phyloP scores from a whole-genome alignment of 768 basidiomycete species.

The Lactifluus subvellereus region DNA sequence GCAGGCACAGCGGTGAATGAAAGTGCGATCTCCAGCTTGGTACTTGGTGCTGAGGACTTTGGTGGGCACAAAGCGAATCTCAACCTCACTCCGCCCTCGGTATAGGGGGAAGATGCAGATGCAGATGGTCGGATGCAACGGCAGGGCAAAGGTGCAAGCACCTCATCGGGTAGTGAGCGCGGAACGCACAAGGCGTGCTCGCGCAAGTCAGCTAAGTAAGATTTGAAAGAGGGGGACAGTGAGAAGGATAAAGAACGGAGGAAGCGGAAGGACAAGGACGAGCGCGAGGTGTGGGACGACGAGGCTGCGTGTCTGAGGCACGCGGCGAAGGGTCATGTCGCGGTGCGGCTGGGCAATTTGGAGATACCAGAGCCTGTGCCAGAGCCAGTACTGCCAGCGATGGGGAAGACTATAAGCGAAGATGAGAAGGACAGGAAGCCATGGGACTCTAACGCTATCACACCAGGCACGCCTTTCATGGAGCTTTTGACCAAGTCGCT shows the following conservation, averaged over 20 bases:
- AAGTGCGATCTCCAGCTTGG: constrained; percentile 44
- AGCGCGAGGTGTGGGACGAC: no score
- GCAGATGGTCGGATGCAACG: constrained; percentile 23
- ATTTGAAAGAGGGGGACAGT: constrained; percentile 23
- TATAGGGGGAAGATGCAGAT: background rate
- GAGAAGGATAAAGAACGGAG: constrained; percentile 29
- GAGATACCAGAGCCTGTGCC: constrained; percentile 42
- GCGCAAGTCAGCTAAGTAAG: constrained; percentile 13
- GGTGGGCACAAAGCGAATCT: constrained; percentile 36
- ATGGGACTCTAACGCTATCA: constrained; percentile 99
- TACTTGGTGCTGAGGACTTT: constrained; percentile 33
- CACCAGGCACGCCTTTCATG: constrained; percentile 99
- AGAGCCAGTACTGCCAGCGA: no score
- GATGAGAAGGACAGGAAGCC: constrained; percentile 77
- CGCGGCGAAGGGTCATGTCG: constrained; percentile 63
- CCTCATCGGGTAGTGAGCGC: constrained; percentile 20
- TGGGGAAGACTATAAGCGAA: constrained; percentile 83
- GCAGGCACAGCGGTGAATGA: constrained; percentile 33
- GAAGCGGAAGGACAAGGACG: constrained; percentile 14
- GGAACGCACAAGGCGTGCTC: constrained; percentile 22
- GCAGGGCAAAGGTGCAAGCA: constrained; percentile 12
- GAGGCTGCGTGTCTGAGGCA: constrained; percentile 37
- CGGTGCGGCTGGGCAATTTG: constrained; percentile 70
- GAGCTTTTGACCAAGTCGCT: constrained; percentile 79
- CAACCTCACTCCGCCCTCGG: constrained; percentile 28